Base-by-base conservation (phyloP, 2,329 filamentous ascomycete genomes). In the Xylaria sp. region DNA sequence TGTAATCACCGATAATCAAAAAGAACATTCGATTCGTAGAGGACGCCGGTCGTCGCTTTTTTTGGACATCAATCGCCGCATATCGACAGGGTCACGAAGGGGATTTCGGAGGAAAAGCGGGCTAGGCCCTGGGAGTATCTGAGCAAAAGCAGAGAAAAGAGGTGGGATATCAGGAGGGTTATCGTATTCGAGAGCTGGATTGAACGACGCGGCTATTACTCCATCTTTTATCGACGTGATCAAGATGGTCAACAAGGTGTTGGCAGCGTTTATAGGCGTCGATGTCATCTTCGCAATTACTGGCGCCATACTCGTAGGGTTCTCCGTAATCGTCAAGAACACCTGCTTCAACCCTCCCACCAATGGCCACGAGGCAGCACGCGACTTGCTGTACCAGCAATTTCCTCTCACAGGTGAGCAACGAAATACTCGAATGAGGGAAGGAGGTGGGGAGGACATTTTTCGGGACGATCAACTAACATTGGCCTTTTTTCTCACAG, bases 161-260 rank as follows among this genome's bases (percentile, higher is more conserved):
- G 53, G 42, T 43, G 31, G 54, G 23, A 57, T 45, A 3, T 45
- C 14, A 3, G 33, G 19, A 3, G 33, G 19, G 23, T 19, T 49
- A 21, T 25, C 23, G n/a, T 60, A 37, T 8, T 38, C 43, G 17
- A n/a, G 12, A 25, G 47, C 42, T 33, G 31, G 8, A 53, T 42
- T 28, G n/a, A 28, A 50, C n/a, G 25, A 42, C 40, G 28, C n/a
- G n/a, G n/a, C n/a, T n/a, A n/a, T n/a, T n/a, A 58, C 12, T 3
- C 35, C 31, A 31, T 9, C 38, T 33, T 43, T 58, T 25, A 5
- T 17, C 17, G 42, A 40, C 17, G 45, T n/a, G 28, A 38, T 65
- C 69, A 75, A 69, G 49, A 87, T 87, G 84, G 79, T 78, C 61
- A 86, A 84, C 79, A 85, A 83, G 68, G 78, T 87, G 64, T 80